These are phyloP conservation scores for Triticum aestivum DNA, from an alignment of 176 grass and related monocot species.

Conservation along the genomic window IWGSC_CS_RefSeq_v2.1 NC_057803.1:521015454-521015953, in stretches of 20 bases:
- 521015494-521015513: neutral
- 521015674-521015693: constrained; percentile 83
- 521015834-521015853: constrained; percentile 66
- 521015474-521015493: neutral
- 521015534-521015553: constrained; percentile 20
- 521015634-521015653: constrained; percentile 64
- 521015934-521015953: constrained; percentile 89
- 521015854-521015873: constrained; percentile 77
- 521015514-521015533: neutral
- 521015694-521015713: constrained; percentile 69
- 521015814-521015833: constrained; percentile 47
- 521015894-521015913: constrained; percentile 41
- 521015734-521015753: constrained; percentile 78
- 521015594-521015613: constrained; percentile 83
- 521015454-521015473: neutral
- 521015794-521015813: constrained; percentile 99
- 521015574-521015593: constrained; percentile 54
- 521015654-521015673: constrained; percentile 71
- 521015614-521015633: constrained; percentile 99
- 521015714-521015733: constrained; percentile 95
- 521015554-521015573: constrained; percentile 72
- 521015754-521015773: constrained; percentile 72
- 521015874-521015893: constrained; percentile 82
- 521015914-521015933: constrained; percentile 72
- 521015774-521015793: constrained; percentile 85